Base-by-base conservation (phyloP, 768 basidiomycete species). In the Neoboletus magnificus region DNA sequence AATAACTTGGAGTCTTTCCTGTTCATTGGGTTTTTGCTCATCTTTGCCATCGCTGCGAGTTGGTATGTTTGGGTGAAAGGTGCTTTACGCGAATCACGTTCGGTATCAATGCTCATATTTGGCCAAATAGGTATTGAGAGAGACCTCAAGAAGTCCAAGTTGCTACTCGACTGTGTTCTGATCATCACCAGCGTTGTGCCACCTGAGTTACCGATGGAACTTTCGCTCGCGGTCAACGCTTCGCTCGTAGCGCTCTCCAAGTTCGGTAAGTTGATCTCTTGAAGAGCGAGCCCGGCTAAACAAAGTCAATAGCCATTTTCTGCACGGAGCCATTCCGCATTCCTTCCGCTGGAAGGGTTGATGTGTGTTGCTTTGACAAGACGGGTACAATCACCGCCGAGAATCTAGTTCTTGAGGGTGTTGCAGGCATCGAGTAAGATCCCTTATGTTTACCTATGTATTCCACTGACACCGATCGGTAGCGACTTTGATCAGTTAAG, bases 271-370 rank as follows among this genome's bases (percentile, higher is more conserved):
- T 77, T 1, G 9, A 20, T 33, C 10, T 16, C 16, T 37, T 41
- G 3, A 16, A 39, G 23, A 40, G 0, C 3, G 35, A 47, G 22
- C 36, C 1, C 1, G 15, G 15, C 54, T 63, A 37, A 60, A 49
- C 29, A 23, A n/a, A 10, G 23, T 50, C 56, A 16, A 59, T 12
- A 97, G 96, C 96, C 8, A 99, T 98, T 56, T 99, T 95, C 76
- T 98, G 97, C 69, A 99, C 97, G 18, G 97, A 99, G 66, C 97
- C 97, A 1, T 98, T 99, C 84, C 85, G 97, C 22, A 99, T 98
- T 58, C 95, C 97, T 0, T 91, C 78, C 58, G 97, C 97, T 6
- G 97, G 97, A 6, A 83, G 93, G 22, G 94, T 98, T 3, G 97
- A 99, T 63, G 89, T 98, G 16, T 99, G 97, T 73, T 98, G 97